Evolutionary conservation across 352 stramenopile species (phyloP).

Genomic region (Blastocystis hominis): DNA sequence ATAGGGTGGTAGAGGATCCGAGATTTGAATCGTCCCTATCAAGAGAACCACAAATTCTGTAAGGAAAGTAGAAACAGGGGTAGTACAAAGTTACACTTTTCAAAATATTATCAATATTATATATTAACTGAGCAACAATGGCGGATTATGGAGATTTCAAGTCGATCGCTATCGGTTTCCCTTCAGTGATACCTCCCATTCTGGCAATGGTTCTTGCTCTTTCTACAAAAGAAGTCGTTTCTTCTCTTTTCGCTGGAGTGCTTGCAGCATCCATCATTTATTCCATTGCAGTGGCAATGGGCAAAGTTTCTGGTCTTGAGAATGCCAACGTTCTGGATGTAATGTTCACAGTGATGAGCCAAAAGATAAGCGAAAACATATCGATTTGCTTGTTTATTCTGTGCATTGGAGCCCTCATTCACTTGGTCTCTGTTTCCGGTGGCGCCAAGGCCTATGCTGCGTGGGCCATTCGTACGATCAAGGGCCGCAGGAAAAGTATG

Average conservation of each 20-base stretch:
- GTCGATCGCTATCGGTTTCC: slow-evolving; percentile 7
- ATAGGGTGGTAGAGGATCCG: slow-evolving; percentile 4
- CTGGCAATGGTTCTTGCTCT: slow-evolving; percentile 49
- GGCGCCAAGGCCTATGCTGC: slow-evolving; percentile 25
- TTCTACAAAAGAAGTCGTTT: slow-evolving; percentile 56
- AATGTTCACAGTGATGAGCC: slow-evolving; percentile 48
- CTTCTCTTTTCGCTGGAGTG: slow-evolving; percentile 43
- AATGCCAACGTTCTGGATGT: slow-evolving; percentile 48
- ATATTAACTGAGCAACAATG: background rate
- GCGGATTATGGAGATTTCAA: slow-evolving; percentile 10
- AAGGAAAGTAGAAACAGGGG: slow-evolving; percentile 15
- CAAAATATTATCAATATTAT: background rate
- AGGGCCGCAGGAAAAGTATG: slow-evolving; percentile 3
- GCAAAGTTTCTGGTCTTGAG: background rate
- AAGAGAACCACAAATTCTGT: background rate
- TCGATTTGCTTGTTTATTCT: slow-evolving; percentile 44
- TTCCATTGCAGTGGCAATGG: slow-evolving; percentile 1
- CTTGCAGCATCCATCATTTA: slow-evolving; percentile 50
- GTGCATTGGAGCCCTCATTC: slow-evolving; percentile 48
- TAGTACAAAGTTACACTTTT: background rate
- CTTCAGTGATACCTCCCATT: slow-evolving; percentile 51
- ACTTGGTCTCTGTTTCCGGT: slow-evolving; percentile 41
- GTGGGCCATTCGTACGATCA: slow-evolving; percentile 31
- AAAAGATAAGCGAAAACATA: slow-evolving; percentile 37
- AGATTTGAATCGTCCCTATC: background rate